A percentile compares a stretch with the other conserved stretches of the same genome.
phyloP scores from a whole-genome alignment of 2,329 filamentous ascomycete genomes.

The Akanthomyces muscarius region DNA sequence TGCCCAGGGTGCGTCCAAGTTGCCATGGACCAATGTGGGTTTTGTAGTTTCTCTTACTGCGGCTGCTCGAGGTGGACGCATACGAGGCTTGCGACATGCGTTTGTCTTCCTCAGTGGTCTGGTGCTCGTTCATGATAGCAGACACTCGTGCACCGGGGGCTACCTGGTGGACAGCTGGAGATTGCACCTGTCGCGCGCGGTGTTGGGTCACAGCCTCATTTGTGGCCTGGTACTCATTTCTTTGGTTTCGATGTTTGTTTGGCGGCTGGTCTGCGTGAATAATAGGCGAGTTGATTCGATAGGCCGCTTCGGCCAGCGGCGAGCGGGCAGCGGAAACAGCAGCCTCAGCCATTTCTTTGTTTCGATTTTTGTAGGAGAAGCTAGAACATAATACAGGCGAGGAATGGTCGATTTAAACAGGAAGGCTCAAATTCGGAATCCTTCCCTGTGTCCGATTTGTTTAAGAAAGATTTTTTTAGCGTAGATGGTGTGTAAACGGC shows the following conservation, averaged over 20 bases:
- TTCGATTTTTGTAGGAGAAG: constrained; percentile 21
- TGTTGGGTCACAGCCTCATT: constrained; percentile 20
- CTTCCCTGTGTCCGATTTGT: background rate
- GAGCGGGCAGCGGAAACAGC: constrained; percentile 31
- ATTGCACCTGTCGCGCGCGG: constrained; percentile 14
- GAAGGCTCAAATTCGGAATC: background rate
- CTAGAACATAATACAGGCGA: constrained; percentile 35
- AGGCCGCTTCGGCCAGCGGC: constrained; percentile 46
- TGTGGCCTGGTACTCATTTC: background rate
- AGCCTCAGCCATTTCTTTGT: constrained; percentile 31
- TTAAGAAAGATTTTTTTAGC: background rate
- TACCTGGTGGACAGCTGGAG: constrained; percentile 13
- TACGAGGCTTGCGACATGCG: constrained; percentile 40
- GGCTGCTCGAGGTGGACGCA: constrained; percentile 37
- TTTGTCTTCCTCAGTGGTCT: constrained; percentile 32
- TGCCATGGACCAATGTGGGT: constrained; percentile 92
- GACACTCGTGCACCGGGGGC: constrained; percentile 22
- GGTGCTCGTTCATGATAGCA: constrained; percentile 27
- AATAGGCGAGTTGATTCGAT: constrained; percentile 43
- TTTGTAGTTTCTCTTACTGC: constrained; percentile 47
- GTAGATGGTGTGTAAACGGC: constrained; percentile 9
- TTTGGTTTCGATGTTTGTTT: constrained; percentile 30
- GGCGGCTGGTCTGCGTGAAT: constrained; percentile 26
- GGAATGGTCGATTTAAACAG: constrained; percentile 1
- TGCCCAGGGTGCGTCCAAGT: constrained; percentile 81